Base-by-base conservation (phyloP, 2,329 filamentous ascomycete species). In the Aspergillus novofumigatus region DNA sequence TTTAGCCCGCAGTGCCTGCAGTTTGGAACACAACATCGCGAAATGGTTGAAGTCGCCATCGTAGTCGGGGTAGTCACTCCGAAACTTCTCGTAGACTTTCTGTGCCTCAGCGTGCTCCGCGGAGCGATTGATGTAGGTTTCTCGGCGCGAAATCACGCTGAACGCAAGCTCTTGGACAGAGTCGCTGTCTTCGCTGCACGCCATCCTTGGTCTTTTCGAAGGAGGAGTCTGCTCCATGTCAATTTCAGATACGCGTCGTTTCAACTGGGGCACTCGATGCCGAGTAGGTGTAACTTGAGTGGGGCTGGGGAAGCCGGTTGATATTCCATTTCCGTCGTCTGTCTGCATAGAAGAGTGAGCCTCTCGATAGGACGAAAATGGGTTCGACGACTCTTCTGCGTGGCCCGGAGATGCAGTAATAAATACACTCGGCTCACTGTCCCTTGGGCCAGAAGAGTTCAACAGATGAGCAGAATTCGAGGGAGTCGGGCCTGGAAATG, bases 51-150 rank as follows among this genome's bases (percentile, higher is more conserved):
- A 67, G 53, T 72, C 66, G 14, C 77, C 77, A 7, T 54, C 29
- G 55, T 79, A 80, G 23, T 57, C 57, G 2, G 73, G 65, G 59
- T 80, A 80, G 29, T 74, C 63, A 20, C 58, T 61, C 58, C 69
- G 69, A 55, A 78, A 80, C 38, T 66, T 71, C 8, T 70, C 62
- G 59, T 70, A 77, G 26, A 75, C 62, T 21, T 49, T 63, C 5
- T 63, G 61, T 11, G 71, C 68, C 51, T 69, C 62, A 2, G 55
- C 59, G 14, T 61, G 57, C 32, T 61, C 60, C 21, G 61, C 48
- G 6, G 59, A 59, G 17, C 59, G 62, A 21, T 53, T 53, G 44
- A 69, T 59, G 53, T 66, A 69, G 21, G 54, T 62, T 50, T 65
- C 48, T 21, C 65, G 66, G 45, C 64, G 64, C 29, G 56, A 56